A percentile compares a stretch with the other conserved stretches of the same genome.
These are phyloP conservation scores for Quercus gilva DNA, from an alignment of 306 rosid genomes.

Conservation along the genomic window DNA sequence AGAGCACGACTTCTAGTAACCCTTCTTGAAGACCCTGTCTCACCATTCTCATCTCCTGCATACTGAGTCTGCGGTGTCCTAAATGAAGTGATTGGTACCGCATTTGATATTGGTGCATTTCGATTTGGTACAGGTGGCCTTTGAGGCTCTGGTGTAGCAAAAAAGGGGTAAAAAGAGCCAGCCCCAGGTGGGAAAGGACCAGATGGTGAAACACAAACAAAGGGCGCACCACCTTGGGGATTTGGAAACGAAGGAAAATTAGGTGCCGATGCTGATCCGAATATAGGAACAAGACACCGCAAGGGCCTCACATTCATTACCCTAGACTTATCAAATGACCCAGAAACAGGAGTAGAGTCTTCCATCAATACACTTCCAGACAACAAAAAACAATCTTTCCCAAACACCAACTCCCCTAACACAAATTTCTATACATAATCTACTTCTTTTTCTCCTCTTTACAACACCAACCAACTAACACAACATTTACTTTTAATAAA, in stretches of 20 bases:
- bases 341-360: constrained; percentile 46
- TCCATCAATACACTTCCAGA: constrained; percentile 51
- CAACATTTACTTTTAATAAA: no score
- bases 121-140: constrained; percentile 47
- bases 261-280: constrained; percentile 69
- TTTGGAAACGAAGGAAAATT: constrained; percentile 50
- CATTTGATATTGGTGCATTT: constrained; percentile 45
- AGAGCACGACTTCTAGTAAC: constrained; percentile 41
- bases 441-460: no score
- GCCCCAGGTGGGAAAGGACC: constrained; percentile 89
- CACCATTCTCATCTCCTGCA: constrained; percentile 26
- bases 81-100: constrained; percentile 71
- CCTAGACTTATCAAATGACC: constrained; percentile 76
- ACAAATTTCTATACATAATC: not conserved
- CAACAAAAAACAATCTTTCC: constrained; percentile 16
- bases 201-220: constrained; percentile 77
- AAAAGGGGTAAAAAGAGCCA: constrained; percentile 76
- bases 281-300: constrained; percentile 75
- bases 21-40: constrained; percentile 30
- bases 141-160: constrained; percentile 48
- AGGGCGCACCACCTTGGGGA: constrained; percentile 82
- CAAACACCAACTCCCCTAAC: not conserved
- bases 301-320: constrained; percentile 82
- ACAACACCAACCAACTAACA: no score
- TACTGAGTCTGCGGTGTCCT: constrained; percentile 46